These are phyloP conservation scores for Lyophyllum semitale DNA, from an alignment of 768 basidiomycete species.

Conservation along the genomic window DNA sequence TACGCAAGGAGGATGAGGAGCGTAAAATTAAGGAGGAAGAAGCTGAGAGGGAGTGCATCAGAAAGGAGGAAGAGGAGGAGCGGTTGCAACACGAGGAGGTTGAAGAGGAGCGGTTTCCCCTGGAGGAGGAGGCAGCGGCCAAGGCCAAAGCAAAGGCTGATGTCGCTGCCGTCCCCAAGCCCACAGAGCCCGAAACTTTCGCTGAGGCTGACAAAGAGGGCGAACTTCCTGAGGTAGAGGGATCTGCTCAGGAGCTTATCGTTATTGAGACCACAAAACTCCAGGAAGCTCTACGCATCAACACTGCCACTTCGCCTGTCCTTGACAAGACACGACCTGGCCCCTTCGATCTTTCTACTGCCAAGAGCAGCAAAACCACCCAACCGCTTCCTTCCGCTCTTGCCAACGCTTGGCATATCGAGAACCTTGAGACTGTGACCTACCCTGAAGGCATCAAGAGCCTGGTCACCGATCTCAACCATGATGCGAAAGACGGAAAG, in stretches of 20 bases:
- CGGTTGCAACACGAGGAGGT: conserved; percentile 52
- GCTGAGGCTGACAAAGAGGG: conserved; percentile 31
- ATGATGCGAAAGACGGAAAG: conserved; percentile 81
- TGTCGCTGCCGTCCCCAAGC: conserved; percentile 36
- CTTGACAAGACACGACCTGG: conserved; percentile 61
- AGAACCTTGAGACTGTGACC: conserved; percentile 71
- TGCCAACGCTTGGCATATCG: conserved; percentile 82
- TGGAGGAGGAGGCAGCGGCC: conserved; percentile 33
- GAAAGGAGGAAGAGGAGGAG: conserved; percentile 33
- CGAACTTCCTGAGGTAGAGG: conserved; percentile 24
- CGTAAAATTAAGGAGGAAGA: conserved; percentile 37
- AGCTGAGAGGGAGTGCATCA: conserved; percentile 34
- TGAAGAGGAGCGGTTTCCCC: conserved; percentile 34
- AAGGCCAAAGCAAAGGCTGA: conserved; percentile 55
- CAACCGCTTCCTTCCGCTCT: conserved; percentile 65
- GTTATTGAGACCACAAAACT: conserved; percentile 46
- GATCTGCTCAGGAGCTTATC: conserved; percentile 38
- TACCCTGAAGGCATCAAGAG: conserved; percentile 87
- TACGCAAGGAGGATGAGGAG: conserved; percentile 45
- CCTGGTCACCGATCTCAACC: conserved; percentile 83
- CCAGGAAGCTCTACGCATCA: conserved; percentile 66
- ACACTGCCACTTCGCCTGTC: conserved; percentile 47
- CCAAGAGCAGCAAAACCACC: conserved; percentile 43
- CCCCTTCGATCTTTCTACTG: conserved; percentile 66
- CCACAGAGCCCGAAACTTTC: conserved; percentile 29